These are phyloP conservation scores for Plasmopara halstedii DNA, from an alignment of 352 stramenopile species.

Conservation along the genomic window DNA sequence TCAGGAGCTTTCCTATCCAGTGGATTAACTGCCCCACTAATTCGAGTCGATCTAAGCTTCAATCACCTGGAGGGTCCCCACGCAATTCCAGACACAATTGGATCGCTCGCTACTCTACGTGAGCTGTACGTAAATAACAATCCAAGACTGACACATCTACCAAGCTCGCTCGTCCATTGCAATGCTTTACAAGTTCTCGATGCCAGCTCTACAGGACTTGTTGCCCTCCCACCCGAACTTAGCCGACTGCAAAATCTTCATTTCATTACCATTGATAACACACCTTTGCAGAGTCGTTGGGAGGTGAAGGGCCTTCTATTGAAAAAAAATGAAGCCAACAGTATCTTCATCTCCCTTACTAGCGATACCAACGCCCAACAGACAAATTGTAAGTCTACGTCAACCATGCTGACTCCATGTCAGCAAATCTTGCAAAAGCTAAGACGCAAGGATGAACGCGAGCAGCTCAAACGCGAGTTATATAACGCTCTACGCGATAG, in stretches of 20 bases:
- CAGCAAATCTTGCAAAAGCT: slow-evolving; percentile 50
- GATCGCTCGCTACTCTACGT: slow-evolving; percentile 45
- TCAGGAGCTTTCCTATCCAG: no score
- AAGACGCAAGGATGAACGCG: slow-evolving; percentile 53
- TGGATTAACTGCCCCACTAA: no score
- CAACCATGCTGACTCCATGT: slow-evolving; percentile 20
- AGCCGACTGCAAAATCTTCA: slow-evolving; percentile 50
- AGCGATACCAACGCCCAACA: slow-evolving; percentile 1
- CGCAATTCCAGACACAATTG: slow-evolving; percentile 47
- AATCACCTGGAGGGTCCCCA: slow-evolving; percentile 48
- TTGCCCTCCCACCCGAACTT: slow-evolving; percentile 55
- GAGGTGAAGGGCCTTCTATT: slow-evolving; percentile 47
- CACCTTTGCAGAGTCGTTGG: slow-evolving; percentile 54
- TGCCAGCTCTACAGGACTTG: slow-evolving; percentile 52
- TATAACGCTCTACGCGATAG: slow-evolving; percentile 52
- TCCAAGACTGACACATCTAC: slow-evolving; percentile 46
- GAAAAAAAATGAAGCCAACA: slow-evolving; percentile 11
- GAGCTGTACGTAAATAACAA: slow-evolving; percentile 85
- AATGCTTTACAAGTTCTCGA: slow-evolving; percentile 65
- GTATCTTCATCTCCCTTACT: slow-evolving; percentile 5
- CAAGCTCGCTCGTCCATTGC: slow-evolving; percentile 51
- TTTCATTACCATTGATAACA: slow-evolving; percentile 64
- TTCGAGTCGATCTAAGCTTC: slow-evolving; percentile 75
- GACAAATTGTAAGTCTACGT: slow-evolving; percentile 1
- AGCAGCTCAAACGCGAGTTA: slow-evolving; percentile 46